Percentiles rank a stretch among this genome's conserved stretches.
These are phyloP conservation scores for Phoma sp. DNA, from an alignment of 2,329 filamentous ascomycete species.

Conservation along the genomic window DNA sequence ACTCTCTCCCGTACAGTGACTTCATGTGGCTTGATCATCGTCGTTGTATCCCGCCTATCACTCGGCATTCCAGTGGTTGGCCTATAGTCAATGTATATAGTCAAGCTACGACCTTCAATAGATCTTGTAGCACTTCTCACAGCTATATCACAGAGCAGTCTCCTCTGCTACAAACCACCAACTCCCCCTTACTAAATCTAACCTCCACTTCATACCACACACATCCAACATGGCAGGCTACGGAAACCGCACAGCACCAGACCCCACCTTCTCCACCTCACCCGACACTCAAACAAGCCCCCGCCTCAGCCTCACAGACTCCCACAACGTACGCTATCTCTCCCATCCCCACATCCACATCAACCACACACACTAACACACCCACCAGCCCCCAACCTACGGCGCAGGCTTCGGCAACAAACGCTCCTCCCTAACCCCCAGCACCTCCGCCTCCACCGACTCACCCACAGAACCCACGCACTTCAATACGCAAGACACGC, in stretches of 20 bases:
- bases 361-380: not conserved
- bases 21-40: slow-evolving; percentile 34
- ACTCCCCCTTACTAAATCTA: too few species aligned
- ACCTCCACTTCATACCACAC: too few species aligned
- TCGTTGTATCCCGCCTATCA: not conserved
- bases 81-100: not conserved
- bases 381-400: slow-evolving; percentile 9
- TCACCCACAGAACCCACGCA: not conserved
- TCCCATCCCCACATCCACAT: not conserved
- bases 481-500: slow-evolving; percentile 1
- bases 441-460: not conserved
- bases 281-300: slow-evolving; percentile 36
- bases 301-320: slow-evolving; percentile 36
- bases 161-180: too few species aligned
- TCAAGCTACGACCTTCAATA: too few species aligned
- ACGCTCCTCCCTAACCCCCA: not conserved
- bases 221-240: slow-evolving; percentile 42
- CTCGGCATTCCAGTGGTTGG: not conserved
- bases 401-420: slow-evolving; percentile 15
- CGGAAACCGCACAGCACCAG: slow-evolving; percentile 44
- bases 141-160: not conserved
- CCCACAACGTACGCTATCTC: slow-evolving; percentile 14
- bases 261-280: slow-evolving; percentile 25
- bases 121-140: not conserved
- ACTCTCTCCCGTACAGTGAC: slow-evolving; percentile 29